A percentile compares a stretch with the other conserved stretches of the same genome.
phyloP scores from a whole-genome alignment of 2,329 filamentous ascomycete genomes.

The Pezicula rhizophila region DNA sequence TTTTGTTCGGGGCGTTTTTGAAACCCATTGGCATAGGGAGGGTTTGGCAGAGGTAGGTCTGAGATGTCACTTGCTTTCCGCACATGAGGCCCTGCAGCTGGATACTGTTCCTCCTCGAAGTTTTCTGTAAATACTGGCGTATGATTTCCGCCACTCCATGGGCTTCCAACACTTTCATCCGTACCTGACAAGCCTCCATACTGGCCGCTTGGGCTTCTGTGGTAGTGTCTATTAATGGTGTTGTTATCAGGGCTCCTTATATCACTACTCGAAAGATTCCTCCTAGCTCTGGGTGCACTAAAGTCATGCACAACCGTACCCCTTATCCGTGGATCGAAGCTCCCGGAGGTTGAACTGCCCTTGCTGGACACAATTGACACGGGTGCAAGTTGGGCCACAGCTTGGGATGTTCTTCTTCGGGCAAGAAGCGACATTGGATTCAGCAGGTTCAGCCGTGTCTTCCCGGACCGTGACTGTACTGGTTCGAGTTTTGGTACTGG shows the following conservation, averaged over 20 bases:
- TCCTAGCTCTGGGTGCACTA: constrained; percentile 50
- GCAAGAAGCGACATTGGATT: constrained; percentile 33
- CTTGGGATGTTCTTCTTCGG: constrained; percentile 26
- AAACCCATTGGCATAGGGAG: constrained; percentile 22
- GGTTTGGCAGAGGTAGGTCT: constrained; percentile 24
- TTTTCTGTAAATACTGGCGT: constrained; percentile 50
- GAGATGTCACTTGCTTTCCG: constrained; percentile 26
- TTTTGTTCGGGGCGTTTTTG: constrained; percentile 14
- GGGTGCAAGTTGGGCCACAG: constrained; percentile 20
- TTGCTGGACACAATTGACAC: constrained; percentile 16
- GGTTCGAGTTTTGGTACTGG: constrained; percentile 16
- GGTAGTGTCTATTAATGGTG: constrained; percentile 9
- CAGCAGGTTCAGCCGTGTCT: constrained; percentile 28
- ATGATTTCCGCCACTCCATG: constrained; percentile 33
- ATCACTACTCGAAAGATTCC: constrained; percentile 29
- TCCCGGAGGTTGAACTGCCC: constrained; percentile 22
- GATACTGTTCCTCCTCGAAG: constrained; percentile 42
- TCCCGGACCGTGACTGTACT: constrained; percentile 19
- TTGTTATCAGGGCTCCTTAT: constrained; percentile 8
- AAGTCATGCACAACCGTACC: constrained; percentile 62
- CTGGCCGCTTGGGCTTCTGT: constrained; percentile 16
- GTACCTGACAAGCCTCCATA: constrained; percentile 8
- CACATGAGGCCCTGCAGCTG: constrained; percentile 28
- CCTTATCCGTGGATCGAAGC: constrained; percentile 57
- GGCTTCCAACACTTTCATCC: constrained; percentile 15